A percentile compares a stretch with the other conserved stretches of the same genome.
phyloP scores from a whole-genome alignment of 2,329 filamentous ascomycete species.

The Sclerotinia spermophila region DNA sequence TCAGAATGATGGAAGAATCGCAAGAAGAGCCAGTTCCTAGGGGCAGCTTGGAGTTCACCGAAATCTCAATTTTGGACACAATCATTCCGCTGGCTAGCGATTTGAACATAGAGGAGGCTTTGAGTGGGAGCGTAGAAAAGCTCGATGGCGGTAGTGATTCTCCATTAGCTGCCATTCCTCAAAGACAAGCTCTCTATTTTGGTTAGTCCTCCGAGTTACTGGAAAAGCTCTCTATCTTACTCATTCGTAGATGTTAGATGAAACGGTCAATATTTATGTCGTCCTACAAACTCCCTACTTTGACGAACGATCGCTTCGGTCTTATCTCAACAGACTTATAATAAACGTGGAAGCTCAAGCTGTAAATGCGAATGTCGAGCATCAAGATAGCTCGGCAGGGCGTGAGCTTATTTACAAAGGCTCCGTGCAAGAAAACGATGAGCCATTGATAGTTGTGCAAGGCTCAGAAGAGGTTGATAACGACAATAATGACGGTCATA shows the following conservation, averaged over 20 bases:
- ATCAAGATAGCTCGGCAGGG: constrained; percentile 43
- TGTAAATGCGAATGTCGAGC: constrained; percentile 52
- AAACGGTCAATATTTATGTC: constrained; percentile 66
- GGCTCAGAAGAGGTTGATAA: constrained; percentile 42
- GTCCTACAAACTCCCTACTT: constrained; percentile 62
- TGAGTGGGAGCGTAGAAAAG: constrained; percentile 44
- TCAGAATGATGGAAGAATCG: constrained; percentile 33
- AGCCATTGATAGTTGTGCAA: constrained; percentile 48
- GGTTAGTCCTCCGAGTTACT: constrained; percentile 49
- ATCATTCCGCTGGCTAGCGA: constrained; percentile 56
- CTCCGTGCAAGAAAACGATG: constrained; percentile 47
- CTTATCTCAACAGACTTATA: constrained; percentile 58
- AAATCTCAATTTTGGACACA: constrained; percentile 57
- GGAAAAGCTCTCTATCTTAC: constrained; percentile 42
- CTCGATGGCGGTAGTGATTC: constrained; percentile 38
- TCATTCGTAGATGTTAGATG: constrained; percentile 61
- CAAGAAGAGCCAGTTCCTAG: constrained; percentile 36
- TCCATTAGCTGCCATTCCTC: constrained; percentile 53
- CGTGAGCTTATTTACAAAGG: constrained; percentile 60
- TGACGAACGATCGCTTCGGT: constrained; percentile 53
- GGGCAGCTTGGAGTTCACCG: constrained; percentile 47
- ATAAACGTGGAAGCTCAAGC: constrained; percentile 66
- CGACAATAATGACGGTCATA: constrained; percentile 38
- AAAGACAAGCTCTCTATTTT: constrained; percentile 66
- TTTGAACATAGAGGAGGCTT: constrained; percentile 50